Conservation (phyloP, 2,329 filamentous ascomycete genomes). For the Verticillium zaregamsianum region DNA sequence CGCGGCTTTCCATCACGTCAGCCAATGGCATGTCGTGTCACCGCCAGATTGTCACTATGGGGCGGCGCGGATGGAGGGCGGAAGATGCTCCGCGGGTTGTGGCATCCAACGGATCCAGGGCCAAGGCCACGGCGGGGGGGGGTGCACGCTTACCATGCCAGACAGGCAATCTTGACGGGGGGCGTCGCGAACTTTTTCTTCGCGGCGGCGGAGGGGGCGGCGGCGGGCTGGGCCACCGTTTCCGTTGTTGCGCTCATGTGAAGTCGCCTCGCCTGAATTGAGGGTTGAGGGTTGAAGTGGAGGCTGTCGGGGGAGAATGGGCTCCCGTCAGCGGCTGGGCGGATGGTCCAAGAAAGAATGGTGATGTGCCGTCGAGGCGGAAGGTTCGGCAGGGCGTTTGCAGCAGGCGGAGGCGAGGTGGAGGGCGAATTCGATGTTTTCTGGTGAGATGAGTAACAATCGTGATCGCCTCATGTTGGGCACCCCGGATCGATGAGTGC, state of each 20-base stretch:
- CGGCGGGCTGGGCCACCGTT: constrained; percentile 4
- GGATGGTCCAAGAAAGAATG: background rate
- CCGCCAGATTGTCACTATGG: background rate
- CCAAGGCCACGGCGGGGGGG: background rate
- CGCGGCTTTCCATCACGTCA: constrained; percentile 27
- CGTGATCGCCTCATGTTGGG: background rate
- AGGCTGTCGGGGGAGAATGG: background rate
- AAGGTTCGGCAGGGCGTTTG: background rate
- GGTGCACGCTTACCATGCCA: constrained; percentile 38
- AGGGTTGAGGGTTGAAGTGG: background rate
- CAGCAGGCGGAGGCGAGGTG: background rate
- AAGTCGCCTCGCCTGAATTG: background rate
- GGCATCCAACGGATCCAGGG: background rate
- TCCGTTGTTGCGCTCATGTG: constrained; percentile 14
- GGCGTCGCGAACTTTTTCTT: constrained; percentile 40
- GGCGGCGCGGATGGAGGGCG: background rate
- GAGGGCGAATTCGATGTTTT: background rate
- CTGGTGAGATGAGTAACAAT: background rate
- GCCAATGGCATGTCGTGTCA: background rate
- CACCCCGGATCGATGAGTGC: background rate
- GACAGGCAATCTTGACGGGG: constrained; percentile 46
- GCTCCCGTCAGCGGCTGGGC: background rate
- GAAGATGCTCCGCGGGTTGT: background rate
- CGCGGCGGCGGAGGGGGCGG: constrained; percentile 9
- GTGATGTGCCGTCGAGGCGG: background rate